Evolutionary conservation across 805 yeast species (phyloP), one percentile per base, ranked within the genome.

Genomic region (Pichia cephalocereana): DNA sequence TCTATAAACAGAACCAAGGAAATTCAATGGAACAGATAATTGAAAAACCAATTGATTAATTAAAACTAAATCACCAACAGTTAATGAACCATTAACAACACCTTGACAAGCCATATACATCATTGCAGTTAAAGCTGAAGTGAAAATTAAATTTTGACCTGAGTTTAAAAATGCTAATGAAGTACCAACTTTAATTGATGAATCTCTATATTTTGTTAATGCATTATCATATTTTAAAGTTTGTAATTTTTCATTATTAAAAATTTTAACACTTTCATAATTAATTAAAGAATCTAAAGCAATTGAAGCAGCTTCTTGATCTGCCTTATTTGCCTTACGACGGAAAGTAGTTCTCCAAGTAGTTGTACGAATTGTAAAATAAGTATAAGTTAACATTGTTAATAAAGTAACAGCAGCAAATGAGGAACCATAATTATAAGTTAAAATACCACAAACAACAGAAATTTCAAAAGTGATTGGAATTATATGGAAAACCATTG

Each of bases 101-200:
- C 98, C 98, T 47, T 81, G 79, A 58, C 96, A 87, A 15, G 96
- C 97, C 95, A 93, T 83, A 64, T 86, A 93, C 99, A 93, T 93
- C 95, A 93, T 93, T 2, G 82, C 86, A 1, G 99, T 93, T 53
- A 93, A 70, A 1, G 99, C 98, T 39, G 86, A 67, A 0, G 97
- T 86, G 67, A 86, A 86, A 32, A 86, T 86, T 47, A 84, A 57
- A 60, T 82, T 85, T 63, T 86, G 95, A 17, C 95, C 95, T 0
- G 88, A 74, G 54, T 86, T 86, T 52, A 86, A 70, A 58, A 76
- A 86, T 26, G 93, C 89, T 52, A 86, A 68, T 0, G 93, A 85
- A 4, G 91, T 86, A 2, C 91, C 89, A n/a, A 86, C 87, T 60
- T 84, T 83, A 54, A 86, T 80, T 30, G 82, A 79, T 3, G 89